Evolutionary conservation across 805 yeast genomes (phyloP), one percentile per base, ranked within the genome.

Genomic region (Nakazawaea pomicola): DNA sequence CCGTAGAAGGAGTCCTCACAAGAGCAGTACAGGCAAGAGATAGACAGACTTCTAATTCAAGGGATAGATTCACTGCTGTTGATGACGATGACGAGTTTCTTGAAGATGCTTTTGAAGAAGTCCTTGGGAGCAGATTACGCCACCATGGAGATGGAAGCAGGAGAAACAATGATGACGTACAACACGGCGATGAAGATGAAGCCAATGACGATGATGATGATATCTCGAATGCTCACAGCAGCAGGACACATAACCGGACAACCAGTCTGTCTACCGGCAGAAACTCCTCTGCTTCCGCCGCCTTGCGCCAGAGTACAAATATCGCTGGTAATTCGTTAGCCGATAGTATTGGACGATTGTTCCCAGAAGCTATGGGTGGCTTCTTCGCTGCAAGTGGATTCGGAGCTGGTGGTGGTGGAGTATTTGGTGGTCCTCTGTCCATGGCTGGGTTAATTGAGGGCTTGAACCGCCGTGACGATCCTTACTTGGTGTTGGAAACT

Each of bases 401-500:
- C 4, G 43, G n/a, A n/a, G n/a, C n/a, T n/a, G n/a, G n/a, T n/a
- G n/a, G n/a, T n/a, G n/a, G n/a, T n/a, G n/a, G n/a, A n/a, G n/a
- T n/a, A n/a, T n/a, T n/a, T n/a, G n/a, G n/a, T n/a, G n/a, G n/a
- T n/a, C n/a, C n/a, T n/a, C 19, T 20, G 21, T 48, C 51, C 23
- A 51, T 60, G 6, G 41, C 54, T 2, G 50, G 41, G 4, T 52
- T 74, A 23, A 54, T 72, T 2, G 53, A 58, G 11, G 67, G 64
- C 29, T 53, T 75, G 28, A 56, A 56, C 27, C 66, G 63, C 33
- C 61, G 71, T 11, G 78, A 72, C 1, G 85, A 82, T 51, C 70
- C 87, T 0, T 83, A 67, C 51, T 47, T 80, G 15, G 68, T 83
- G 1, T 56, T 80, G 51, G 90, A 83, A 52, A 73, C 80, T 2